Percentiles rank a stretch among this genome's conserved stretches.
Evolutionary conservation across 2,329 filamentous ascomycete genomes (phyloP).

Genomic region (Calonectria naviculata): DNA sequence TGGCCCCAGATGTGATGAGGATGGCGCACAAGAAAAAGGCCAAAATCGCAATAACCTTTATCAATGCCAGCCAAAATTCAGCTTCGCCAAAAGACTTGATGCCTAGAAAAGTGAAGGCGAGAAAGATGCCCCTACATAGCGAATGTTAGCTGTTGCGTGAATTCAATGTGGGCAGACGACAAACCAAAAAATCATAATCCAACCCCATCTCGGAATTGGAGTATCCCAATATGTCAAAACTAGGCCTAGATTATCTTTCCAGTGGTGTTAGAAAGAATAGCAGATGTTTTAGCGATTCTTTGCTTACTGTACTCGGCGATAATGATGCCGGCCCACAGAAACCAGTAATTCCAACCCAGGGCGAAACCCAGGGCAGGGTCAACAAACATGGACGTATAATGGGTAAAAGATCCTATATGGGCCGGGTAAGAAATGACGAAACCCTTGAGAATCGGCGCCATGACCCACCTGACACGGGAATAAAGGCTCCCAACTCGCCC

Average conservation of each 20-base stretch:
- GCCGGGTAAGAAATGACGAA: not conserved
- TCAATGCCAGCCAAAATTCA: slow-evolving; percentile 21
- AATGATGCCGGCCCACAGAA: slow-evolving; percentile 11
- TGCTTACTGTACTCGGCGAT: slow-evolving; percentile 13
- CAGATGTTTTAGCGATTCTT: not conserved
- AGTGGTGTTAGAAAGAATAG: not conserved
- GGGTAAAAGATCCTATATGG: not conserved
- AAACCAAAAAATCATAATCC: slow-evolving; percentile 10
- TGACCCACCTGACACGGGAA: slow-evolving; percentile 8
- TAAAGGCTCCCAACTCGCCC: slow-evolving; percentile 5
- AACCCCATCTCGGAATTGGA: slow-evolving; percentile 7
- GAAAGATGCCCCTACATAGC: not conserved
- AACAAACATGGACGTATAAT: slow-evolving; percentile 4
- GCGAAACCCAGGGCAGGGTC: slow-evolving; percentile 9
- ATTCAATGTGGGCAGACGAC: not conserved
- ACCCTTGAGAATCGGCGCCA: not conserved
- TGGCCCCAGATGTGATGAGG: slow-evolving; percentile 32
- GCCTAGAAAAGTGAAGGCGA: slow-evolving; percentile 10
- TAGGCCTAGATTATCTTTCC: slow-evolving; percentile 3
- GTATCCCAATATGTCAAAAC: slow-evolving; percentile 14
- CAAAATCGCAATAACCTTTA: slow-evolving; percentile 19
- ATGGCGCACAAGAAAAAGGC: slow-evolving; percentile 24
- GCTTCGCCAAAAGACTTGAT: slow-evolving; percentile 17
- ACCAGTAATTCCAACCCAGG: slow-evolving; percentile 11
- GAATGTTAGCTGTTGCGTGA: not conserved